Evolutionary conservation across 2,329 filamentous ascomycete genomes (phyloP).

Genomic region (Microsporum canis): DNA sequence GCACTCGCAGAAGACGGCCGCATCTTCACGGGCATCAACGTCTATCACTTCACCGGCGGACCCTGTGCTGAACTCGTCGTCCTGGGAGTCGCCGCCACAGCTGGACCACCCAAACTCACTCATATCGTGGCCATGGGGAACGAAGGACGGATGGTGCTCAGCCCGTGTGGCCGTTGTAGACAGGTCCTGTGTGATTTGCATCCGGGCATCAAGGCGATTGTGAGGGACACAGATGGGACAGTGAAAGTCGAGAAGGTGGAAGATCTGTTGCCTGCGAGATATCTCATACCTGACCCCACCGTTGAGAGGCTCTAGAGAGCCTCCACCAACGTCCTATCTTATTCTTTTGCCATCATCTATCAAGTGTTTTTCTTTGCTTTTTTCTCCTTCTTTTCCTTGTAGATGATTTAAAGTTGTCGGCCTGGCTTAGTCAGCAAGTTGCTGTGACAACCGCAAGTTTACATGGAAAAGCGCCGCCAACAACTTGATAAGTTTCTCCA

Average conservation of each 20-base stretch:
- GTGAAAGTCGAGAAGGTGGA: conserved; percentile 5
- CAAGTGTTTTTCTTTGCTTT: neutral
- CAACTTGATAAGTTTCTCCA: no score
- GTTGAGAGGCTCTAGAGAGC: neutral
- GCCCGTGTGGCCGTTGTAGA: conserved; percentile 21
- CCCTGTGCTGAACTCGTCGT: conserved; percentile 23
- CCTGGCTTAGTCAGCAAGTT: neutral
- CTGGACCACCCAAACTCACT: conserved; percentile 15
- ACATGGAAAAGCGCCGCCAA: neutral
- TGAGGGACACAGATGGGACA: conserved; percentile 10
- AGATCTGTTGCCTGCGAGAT: conserved; percentile 10
- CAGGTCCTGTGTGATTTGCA: conserved; percentile 21
- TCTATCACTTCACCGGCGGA: conserved; percentile 22
- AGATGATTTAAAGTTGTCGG: neutral
- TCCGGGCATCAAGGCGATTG: conserved; percentile 19
- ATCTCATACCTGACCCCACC: neutral
- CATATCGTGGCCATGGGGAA: conserved; percentile 21
- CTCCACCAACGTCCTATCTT: neutral
- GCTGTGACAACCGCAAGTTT: neutral
- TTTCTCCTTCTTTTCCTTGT: neutral
- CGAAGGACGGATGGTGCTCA: conserved; percentile 17
- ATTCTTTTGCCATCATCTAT: neutral
- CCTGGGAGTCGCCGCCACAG: conserved; percentile 19
- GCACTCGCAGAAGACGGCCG: conserved; percentile 15
- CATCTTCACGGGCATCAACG: conserved; percentile 20